A percentile compares a stretch with the other conserved stretches of the same genome.
Evolutionary conservation across 768 basidiomycete genomes (phyloP).

Genomic region (Leccinellum luteum): DNA sequence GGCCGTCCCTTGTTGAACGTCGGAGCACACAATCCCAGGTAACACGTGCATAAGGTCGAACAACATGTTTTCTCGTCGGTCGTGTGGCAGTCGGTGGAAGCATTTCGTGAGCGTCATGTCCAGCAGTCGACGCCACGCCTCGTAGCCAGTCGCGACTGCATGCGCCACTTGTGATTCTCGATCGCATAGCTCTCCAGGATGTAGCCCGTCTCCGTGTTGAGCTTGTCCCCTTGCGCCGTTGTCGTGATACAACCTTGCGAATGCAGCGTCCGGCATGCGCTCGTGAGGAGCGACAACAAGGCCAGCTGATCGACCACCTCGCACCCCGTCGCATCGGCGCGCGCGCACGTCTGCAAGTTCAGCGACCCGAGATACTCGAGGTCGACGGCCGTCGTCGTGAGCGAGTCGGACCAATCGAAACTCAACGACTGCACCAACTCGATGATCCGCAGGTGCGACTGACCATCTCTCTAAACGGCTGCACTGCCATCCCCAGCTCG

Average conservation of each 20-base stretch:
- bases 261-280: constrained; percentile 60
- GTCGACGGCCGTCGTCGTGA: constrained; percentile 54
- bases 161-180: constrained; percentile 83
- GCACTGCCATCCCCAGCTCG: constrained; percentile 35
- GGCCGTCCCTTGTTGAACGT: constrained; percentile 67
- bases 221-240: constrained; percentile 58
- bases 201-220: constrained; percentile 67
- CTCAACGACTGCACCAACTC: constrained; percentile 85
- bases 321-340: constrained; percentile 68
- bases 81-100: constrained; percentile 78
- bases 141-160: constrained; percentile 67
- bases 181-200: constrained; percentile 80
- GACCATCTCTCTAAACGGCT: constrained; percentile 68
- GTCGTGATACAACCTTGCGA: constrained; percentile 65
- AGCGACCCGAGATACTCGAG: constrained; percentile 64
- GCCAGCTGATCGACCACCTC: constrained; percentile 78
- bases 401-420: constrained; percentile 84
- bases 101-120: constrained; percentile 86
- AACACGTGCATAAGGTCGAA: constrained; percentile 88
- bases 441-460: constrained; percentile 81
- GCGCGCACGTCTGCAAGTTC: constrained; percentile 68
- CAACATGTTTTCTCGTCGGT: constrained; percentile 82
- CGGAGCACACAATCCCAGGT: constrained; percentile 65
- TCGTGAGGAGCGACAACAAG: constrained; percentile 64
- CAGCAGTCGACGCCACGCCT: constrained; percentile 81